Base-by-base conservation (phyloP, 345 rosid genomes). In the Syzygium grande region DNA sequence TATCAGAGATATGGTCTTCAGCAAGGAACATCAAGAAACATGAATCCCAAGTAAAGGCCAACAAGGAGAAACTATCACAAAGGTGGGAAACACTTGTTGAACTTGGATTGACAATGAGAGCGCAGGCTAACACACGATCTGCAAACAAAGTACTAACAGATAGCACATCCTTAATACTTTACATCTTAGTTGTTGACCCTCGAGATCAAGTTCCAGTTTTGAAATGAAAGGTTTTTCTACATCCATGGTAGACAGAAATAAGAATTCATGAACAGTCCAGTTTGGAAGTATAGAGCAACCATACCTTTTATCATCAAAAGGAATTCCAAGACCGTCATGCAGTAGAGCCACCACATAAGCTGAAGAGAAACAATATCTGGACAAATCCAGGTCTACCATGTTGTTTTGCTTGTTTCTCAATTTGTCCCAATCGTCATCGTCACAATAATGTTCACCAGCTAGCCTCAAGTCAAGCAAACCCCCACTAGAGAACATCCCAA, bases 341-440 rank as follows among this genome's bases (percentile, higher is more conserved):
- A 91, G 80, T 87, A 93, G 84, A 38, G 93, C 93, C 65, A 89
- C 89, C 6, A 87, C 86, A 63, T 92, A 92, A 84, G 92, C 92
- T 43, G 94, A 92, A 89, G 92, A 89, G 91, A 92, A 93, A 84
- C 94, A 93, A 85, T 92, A 91, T 91, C 91, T 91, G 86, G 87
- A 34, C 88, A 93, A 86, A 89, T 93, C 93, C 89, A 88, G 52
- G 59, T 89, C 92, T 90, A 89, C 93, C 84, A 85, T 52, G 52
- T 77, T 56, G 41, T 9, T 52, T 73, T 91, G 90, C 73, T 87
- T 86, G 58, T 53, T 85, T 89, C 84, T 91, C 87, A 91, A 87
- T 78, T 84, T 52, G 55, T 85, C 86, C 94, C 94, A 93, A 38
- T 38, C 83, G 29, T 90, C 87, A 89, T 84, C 87, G 85, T 86